Conservation (phyloP, 495 filamentous ascomycete genomes). For the Xeromyces bisporus region DNA sequence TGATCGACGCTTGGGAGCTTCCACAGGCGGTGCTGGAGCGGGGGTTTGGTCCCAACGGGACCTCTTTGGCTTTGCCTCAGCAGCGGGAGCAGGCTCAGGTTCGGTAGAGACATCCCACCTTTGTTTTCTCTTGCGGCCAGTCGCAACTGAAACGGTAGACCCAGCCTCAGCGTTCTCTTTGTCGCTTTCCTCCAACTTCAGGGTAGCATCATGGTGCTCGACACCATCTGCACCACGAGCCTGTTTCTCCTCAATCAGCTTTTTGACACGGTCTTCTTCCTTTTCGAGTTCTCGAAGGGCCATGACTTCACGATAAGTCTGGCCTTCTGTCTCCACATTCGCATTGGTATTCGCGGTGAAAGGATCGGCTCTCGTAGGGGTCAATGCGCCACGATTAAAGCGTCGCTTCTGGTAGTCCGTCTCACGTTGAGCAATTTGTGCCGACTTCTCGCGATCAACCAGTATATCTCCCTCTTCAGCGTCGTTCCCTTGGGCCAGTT, state of each 20-base stretch:
- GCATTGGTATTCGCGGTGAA: constrained; percentile 63
- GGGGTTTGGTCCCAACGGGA: constrained; percentile 89
- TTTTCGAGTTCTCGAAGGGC: constrained; percentile 76
- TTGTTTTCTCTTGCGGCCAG: constrained; percentile 73
- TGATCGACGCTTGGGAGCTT: constrained; percentile 51
- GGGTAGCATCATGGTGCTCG: constrained; percentile 48
- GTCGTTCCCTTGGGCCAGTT: constrained; percentile 71
- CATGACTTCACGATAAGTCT: constrained; percentile 86
- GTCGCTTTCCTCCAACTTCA: constrained; percentile 44
- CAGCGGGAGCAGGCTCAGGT: constrained; percentile 11
- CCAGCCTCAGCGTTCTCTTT: constrained; percentile 60
- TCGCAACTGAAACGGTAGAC: constrained; percentile 42
- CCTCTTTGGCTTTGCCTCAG: constrained; percentile 48
- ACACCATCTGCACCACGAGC: constrained; percentile 41
- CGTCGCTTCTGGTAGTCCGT: constrained; percentile 96
- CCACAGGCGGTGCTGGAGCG: constrained; percentile 35
- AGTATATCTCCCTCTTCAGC: constrained; percentile 88
- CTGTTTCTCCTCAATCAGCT: constrained; percentile 61
- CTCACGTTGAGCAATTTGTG: constrained; percentile 78
- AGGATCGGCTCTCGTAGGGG: constrained; percentile 76
- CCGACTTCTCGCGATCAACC: constrained; percentile 71
- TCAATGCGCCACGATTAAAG: constrained; percentile 63
- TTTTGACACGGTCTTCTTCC: constrained; percentile 79
- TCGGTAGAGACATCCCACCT: constrained; percentile 68
- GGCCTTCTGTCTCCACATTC: constrained; percentile 47